phyloP scores from a whole-genome alignment of 2,329 filamentous ascomycete species.

The Aschersonia sp. region DNA sequence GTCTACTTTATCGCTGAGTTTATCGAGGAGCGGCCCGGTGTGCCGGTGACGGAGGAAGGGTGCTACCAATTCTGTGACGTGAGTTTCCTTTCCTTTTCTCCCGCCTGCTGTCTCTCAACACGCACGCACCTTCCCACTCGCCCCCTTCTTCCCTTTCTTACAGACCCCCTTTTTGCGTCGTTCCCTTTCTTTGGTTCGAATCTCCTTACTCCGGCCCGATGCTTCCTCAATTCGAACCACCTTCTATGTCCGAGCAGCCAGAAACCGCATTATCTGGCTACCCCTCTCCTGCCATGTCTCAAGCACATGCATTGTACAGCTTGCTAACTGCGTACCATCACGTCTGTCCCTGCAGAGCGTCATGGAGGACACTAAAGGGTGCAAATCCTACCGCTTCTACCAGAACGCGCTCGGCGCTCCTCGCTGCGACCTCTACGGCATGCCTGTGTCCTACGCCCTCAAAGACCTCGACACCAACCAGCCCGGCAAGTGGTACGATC shows the following conservation, averaged over 20 bases:
- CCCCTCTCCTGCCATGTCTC: too few species aligned
- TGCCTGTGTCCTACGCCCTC: constrained; percentile 15
- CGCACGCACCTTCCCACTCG: too few species aligned
- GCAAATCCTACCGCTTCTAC: constrained; percentile 22
- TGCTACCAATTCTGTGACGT: constrained; percentile 28
- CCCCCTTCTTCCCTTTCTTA: too few species aligned
- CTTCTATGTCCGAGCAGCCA: too few species aligned
- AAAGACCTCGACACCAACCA: constrained; percentile 13
- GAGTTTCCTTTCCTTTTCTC: constrained; percentile 5
- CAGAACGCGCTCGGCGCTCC: constrained; percentile 14
- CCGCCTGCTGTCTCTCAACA: neutral
- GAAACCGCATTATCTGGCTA: too few species aligned
- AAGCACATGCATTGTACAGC: too few species aligned
- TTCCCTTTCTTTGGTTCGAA: too few species aligned
- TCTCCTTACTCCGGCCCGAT: too few species aligned
- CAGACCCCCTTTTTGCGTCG: too few species aligned
- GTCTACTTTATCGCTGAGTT: constrained; percentile 24
- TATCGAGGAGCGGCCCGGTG: constrained; percentile 16
- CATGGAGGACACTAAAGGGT: constrained; percentile 15
- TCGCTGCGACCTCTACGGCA: constrained; percentile 21
- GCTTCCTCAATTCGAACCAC: too few species aligned
- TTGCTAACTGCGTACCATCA: too few species aligned
- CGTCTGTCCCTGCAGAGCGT: constrained; percentile 11
- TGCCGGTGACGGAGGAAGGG: constrained; percentile 21
- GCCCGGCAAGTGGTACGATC: constrained; percentile 19